These are phyloP conservation scores for Vicia villosa DNA, from an alignment of 306 rosid genomes.

Conservation along the genomic window DNA sequence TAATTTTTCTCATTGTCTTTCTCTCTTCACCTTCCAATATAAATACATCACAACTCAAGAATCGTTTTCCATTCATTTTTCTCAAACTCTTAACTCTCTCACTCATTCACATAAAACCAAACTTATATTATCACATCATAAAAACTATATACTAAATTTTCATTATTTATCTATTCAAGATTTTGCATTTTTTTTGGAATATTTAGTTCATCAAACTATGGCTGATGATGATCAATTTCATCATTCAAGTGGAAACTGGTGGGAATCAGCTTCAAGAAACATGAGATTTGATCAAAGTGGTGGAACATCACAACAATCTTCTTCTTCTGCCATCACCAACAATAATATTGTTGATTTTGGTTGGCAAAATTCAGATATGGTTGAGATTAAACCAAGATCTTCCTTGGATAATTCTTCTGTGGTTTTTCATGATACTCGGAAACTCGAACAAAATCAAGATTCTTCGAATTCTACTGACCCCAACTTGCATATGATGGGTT, in stretches of 20 bases:
- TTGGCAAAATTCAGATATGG: conserved; percentile 69
- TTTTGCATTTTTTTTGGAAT: no score
- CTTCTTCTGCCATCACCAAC: conserved; percentile 62
- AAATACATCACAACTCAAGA: conserved; percentile 71
- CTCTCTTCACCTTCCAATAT: conserved; percentile 50
- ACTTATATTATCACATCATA: background rate
- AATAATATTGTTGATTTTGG: conserved; percentile 53
- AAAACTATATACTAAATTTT: background rate
- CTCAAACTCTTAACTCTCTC: conserved; percentile 36
- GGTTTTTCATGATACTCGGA: conserved; percentile 54
- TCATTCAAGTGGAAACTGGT: conserved; percentile 79
- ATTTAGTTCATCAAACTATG: conserved; percentile 42
- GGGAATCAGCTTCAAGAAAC: conserved; percentile 67
- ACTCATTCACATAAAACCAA: conserved; percentile 4
- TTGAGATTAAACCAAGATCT: conserved; percentile 63
- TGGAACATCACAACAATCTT: conserved; percentile 64
- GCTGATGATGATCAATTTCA: conserved; percentile 87
- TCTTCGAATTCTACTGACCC: conserved; percentile 53
- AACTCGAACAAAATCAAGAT: conserved; percentile 52
- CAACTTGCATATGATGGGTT: conserved; percentile 79
- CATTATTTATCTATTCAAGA: background rate
- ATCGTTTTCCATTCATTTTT: conserved; percentile 70
- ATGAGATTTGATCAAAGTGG: conserved; percentile 59
- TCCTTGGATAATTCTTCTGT: conserved; percentile 65
- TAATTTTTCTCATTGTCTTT: conserved; percentile 35